Evolutionary conservation across 1,139 yeast species (phyloP).

Genomic region (Candida smagusa): DNA sequence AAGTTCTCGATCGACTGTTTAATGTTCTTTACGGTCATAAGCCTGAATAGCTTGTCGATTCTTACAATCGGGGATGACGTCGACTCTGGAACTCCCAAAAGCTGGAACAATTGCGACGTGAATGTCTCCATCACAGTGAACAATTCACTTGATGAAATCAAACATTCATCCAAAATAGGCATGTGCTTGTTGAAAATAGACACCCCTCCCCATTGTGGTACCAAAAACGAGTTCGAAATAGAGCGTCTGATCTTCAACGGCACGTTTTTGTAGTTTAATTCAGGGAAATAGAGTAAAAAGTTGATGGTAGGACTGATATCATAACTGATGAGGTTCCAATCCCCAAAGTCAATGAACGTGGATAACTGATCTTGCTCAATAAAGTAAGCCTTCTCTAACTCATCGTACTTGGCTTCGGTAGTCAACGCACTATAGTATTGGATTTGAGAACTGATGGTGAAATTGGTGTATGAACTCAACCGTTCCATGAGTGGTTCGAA

Average conservation of each 20-base stretch:
- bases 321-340: slow-evolving; percentile 65
- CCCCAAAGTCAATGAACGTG: slow-evolving; percentile 73
- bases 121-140: slow-evolving; percentile 63
- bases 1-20: slow-evolving; percentile 52
- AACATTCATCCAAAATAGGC: slow-evolving; percentile 20
- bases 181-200: slow-evolving; percentile 46
- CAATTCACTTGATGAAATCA: slow-evolving; percentile 41
- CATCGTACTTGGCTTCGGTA: slow-evolving; percentile 23
- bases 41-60: slow-evolving; percentile 64
- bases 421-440: slow-evolving; percentile 59
- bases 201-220: slow-evolving; percentile 92
- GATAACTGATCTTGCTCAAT: slow-evolving; percentile 50
- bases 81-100: slow-evolving; percentile 62
- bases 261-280: slow-evolving; percentile 33
- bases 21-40: slow-evolving; percentile 54
- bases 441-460: slow-evolving; percentile 76
- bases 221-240: slow-evolving; percentile 61
- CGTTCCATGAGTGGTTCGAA: slow-evolving; percentile 27
- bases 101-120: slow-evolving; percentile 67
- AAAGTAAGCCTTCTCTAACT: slow-evolving; percentile 27
- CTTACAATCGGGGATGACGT: slow-evolving; percentile 58
- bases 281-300: slow-evolving; percentile 65
- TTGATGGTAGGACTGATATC: slow-evolving; percentile 64
- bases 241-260: slow-evolving; percentile 49
- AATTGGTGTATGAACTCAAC: slow-evolving; percentile 55